phyloP scores from a whole-genome alignment of 2,329 filamentous ascomycete species.

The Pezicula neosporulosa region DNA sequence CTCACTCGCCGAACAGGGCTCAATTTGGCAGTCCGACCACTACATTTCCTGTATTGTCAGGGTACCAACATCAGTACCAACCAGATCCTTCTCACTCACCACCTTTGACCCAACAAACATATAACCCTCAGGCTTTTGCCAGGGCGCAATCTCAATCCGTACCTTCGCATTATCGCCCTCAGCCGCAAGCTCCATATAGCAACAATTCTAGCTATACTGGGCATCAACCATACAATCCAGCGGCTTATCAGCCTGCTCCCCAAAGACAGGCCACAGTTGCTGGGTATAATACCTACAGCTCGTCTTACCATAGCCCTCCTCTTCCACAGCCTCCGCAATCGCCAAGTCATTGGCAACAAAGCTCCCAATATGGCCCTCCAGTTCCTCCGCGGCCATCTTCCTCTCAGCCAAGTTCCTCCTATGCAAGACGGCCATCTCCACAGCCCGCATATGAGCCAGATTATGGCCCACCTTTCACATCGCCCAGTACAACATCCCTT shows the following conservation, averaged over 20 bases:
- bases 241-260: constrained; percentile 38
- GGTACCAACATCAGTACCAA: constrained; percentile 50
- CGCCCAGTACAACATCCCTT: constrained; percentile 20
- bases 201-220: constrained; percentile 46
- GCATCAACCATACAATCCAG: constrained; percentile 65
- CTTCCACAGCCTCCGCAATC: constrained; percentile 40
- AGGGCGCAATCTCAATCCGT: constrained; percentile 31
- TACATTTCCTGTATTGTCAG: constrained; percentile 30
- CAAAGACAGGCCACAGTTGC: constrained; percentile 53
- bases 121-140: constrained; percentile 62
- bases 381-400: constrained; percentile 14
- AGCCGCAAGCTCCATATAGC: constrained; percentile 47
- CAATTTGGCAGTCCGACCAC: constrained; percentile 20
- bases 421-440: constrained; percentile 16
- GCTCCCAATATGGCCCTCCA: constrained; percentile 16
- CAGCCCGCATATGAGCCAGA: constrained; percentile 24
- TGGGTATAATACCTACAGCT: constrained; percentile 51
- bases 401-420: constrained; percentile 16
- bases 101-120: constrained; percentile 40
- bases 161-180: constrained; percentile 39
- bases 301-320: constrained; percentile 22
- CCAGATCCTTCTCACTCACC: constrained; percentile 26
- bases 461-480: constrained; percentile 19
- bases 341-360: constrained; percentile 23
- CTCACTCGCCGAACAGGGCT: constrained; percentile 20